Evolutionary conservation across 805 yeast species (phyloP).

Genomic region (Tetrapisispora iriomotensis): DNA sequence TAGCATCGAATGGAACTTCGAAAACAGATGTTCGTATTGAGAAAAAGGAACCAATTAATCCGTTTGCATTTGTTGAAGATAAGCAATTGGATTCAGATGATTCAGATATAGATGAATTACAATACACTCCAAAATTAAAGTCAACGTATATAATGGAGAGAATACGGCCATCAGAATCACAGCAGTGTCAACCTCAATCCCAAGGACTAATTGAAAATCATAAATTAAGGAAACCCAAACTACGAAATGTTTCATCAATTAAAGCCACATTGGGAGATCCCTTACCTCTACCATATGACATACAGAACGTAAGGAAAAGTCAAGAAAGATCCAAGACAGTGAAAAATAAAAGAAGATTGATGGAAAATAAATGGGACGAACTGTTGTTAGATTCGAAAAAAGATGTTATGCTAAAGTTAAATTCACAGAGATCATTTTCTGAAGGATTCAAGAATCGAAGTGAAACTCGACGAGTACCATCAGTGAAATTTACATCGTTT

Average conservation of each 20-base stretch:
- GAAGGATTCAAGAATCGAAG: neutral
- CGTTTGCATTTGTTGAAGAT: neutral
- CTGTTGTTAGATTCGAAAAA: neutral
- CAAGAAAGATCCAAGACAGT: slow-evolving; percentile 3
- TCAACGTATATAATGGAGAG: slow-evolving; percentile 12
- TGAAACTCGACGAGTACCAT: neutral
- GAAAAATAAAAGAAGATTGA: slow-evolving; percentile 9
- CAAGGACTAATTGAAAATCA: neutral
- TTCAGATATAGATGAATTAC: slow-evolving; percentile 24
- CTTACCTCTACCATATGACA: slow-evolving; percentile 30
- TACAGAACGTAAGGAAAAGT: neutral
- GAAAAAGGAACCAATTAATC: neutral
- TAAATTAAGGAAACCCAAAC: neutral
- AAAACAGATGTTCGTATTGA: too few relatives aligned
- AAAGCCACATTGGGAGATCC: slow-evolving; percentile 30
- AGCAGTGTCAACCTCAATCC: neutral
- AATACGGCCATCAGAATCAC: neutral
- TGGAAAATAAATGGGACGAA: slow-evolving; percentile 10
- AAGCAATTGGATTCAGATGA: neutral
- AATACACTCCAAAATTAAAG: slow-evolving; percentile 23
- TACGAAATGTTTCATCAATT: slow-evolving; percentile 1
- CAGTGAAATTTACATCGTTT: neutral
- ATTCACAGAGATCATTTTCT: neutral
- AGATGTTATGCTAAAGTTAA: neutral
- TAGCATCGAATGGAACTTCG: neutral